A percentile compares a stretch with the other conserved stretches of the same genome.
Conservation (phyloP, 2,329 filamentous ascomycete genomes). For the Exophiala bonariae region DNA sequence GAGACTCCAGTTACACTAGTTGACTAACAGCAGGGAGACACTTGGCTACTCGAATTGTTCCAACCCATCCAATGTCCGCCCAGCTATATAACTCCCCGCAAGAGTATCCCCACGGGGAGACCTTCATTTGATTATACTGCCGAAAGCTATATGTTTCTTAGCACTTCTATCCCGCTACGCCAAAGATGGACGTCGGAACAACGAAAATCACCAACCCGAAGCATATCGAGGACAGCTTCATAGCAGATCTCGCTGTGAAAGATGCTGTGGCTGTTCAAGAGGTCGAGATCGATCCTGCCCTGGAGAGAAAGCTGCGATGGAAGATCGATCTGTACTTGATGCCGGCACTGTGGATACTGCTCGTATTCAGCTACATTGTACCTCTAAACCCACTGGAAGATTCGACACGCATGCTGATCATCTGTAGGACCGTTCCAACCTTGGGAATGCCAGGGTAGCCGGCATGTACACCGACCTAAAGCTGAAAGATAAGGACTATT, state of each 20-base stretch:
- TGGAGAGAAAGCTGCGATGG: conserved; percentile 57
- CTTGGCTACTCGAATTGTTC: too few relatives aligned
- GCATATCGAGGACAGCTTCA: neutral
- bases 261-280: neutral
- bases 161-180: too few relatives aligned
- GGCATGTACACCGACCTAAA: conserved; percentile 63
- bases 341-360: conserved; percentile 65
- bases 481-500: conserved; percentile 66
- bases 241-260: neutral
- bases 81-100: too few relatives aligned
- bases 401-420: neutral
- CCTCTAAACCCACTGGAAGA: neutral
- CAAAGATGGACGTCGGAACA: too few relatives aligned
- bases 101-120: too few relatives aligned
- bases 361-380: conserved; percentile 69
- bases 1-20: too few relatives aligned
- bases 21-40: too few relatives aligned
- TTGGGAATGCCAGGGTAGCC: conserved; percentile 67
- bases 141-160: too few relatives aligned
- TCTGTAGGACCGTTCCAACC: conserved; percentile 58
- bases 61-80: too few relatives aligned
- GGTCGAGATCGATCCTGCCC: conserved; percentile 55
- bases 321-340: conserved; percentile 68
- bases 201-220: neutral
- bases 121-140: too few relatives aligned